phyloP scores from a whole-genome alignment of 768 basidiomycete species.

The Saitozyma sp. region DNA sequence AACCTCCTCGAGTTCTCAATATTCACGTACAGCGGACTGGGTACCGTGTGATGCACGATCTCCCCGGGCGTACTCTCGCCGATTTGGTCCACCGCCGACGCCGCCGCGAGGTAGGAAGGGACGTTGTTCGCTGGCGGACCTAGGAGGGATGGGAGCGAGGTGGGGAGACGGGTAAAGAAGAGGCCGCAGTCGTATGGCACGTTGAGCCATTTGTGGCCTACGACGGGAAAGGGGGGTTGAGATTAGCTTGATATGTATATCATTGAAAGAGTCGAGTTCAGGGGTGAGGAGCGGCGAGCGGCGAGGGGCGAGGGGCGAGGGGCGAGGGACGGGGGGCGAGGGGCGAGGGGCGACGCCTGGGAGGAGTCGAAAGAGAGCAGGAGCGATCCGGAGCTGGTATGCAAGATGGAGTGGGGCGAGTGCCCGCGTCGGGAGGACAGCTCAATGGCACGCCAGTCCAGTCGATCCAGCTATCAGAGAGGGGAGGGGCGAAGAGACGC shows the following conservation, averaged over 20 bases:
- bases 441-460: neutral
- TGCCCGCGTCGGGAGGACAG: no score
- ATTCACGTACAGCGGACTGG: slow-evolving; percentile 53
- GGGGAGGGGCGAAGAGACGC: no score
- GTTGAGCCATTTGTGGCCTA: slow-evolving; percentile 55
- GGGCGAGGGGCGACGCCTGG: no score
- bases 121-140: slow-evolving; percentile 49
- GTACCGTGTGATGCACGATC: slow-evolving; percentile 30
- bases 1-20: slow-evolving; percentile 57
- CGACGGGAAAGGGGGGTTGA: no score
- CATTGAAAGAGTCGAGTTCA: no score
- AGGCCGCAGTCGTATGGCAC: slow-evolving; percentile 55
- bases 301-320: no score
- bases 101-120: slow-evolving; percentile 54
- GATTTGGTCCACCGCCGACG: neutral
- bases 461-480: neutral
- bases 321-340: no score
- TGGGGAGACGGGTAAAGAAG: slow-evolving; percentile 52
- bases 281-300: no score
- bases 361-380: no score
- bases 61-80: neutral
- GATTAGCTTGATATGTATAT: no score
- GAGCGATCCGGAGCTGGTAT: neutral
- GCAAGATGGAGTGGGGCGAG: no score
- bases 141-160: slow-evolving; percentile 47